These are phyloP conservation scores for Oryza australiensis DNA, from an alignment of 176 grass and related monocot species.

Conservation along the genomic window DNA sequence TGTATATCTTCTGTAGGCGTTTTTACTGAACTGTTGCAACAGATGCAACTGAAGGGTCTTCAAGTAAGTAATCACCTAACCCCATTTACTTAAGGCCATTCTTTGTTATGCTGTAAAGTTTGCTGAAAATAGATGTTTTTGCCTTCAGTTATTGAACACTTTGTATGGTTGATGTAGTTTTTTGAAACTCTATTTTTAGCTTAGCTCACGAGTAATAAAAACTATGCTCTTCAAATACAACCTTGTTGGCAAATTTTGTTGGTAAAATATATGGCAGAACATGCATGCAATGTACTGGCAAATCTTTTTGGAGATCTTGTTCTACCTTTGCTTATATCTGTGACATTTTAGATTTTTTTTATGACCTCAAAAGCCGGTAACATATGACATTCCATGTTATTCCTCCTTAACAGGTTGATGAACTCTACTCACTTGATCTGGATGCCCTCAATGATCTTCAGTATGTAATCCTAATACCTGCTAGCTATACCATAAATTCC, in stretches of 20 bases:
- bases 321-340: constrained; percentile 21
- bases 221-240: constrained; percentile 10
- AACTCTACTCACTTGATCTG: constrained; percentile 95
- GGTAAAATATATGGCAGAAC: not conserved
- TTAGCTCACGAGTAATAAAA: not conserved
- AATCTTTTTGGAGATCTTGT: not conserved
- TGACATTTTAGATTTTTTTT: not conserved
- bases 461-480: constrained; percentile 40
- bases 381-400: constrained; percentile 8
- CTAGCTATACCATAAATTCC: constrained; percentile 1
- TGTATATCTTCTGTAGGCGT: constrained; percentile 48
- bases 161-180: not conserved
- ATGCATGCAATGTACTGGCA: not conserved
- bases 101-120: not conserved
- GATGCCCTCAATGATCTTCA: constrained; percentile 79
- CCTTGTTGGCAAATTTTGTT: not conserved
- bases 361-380: not conserved
- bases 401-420: constrained; percentile 73
- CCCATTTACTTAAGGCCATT: not conserved
- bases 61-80: constrained; percentile 56
- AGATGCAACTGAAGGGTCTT: constrained; percentile 72
- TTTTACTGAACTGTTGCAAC: constrained; percentile 72
- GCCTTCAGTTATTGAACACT: not conserved
- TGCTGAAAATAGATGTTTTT: not conserved
- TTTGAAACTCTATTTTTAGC: not conserved